A percentile compares a stretch with the other conserved stretches of the same genome.
These are phyloP conservation scores for Leucosporidium creatinivorum DNA, from an alignment of 768 basidiomycete genomes.

Conservation along the genomic window DNA sequence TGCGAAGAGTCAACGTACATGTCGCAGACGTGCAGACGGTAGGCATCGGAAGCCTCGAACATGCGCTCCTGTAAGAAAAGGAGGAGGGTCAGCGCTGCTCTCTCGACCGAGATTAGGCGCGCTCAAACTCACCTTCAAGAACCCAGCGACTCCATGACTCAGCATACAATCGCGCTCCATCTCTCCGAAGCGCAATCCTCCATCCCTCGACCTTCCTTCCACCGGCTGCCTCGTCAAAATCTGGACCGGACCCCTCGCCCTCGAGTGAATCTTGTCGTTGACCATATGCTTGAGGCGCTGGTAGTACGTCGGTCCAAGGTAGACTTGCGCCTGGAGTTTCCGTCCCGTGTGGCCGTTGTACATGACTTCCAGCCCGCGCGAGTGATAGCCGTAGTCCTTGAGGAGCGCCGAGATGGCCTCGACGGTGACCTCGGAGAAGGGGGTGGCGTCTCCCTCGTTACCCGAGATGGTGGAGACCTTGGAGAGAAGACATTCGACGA, in stretches of 20 bases:
- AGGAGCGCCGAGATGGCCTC: conserved; percentile 93
- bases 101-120: conserved; percentile 35
- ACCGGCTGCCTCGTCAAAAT: conserved; percentile 96
- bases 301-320: conserved; percentile 98
- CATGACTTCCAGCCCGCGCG: conserved; percentile 95
- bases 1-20: conserved; percentile 55
- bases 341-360: conserved; percentile 98
- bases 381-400: conserved; percentile 85
- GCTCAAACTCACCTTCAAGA: conserved; percentile 85
- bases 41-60: conserved; percentile 86
- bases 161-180: conserved; percentile 99
- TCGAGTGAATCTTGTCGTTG: conserved; percentile 98
- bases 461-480: conserved; percentile 95
- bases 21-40: conserved; percentile 91
- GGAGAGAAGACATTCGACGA: conserved; percentile 94
- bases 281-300: conserved; percentile 98
- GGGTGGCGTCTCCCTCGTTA: conserved; percentile 96
- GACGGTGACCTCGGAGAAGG: conserved; percentile 95
- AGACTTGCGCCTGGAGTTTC: conserved; percentile 95
- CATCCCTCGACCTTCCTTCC: conserved; percentile 96
- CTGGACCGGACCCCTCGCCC: conserved; percentile 93
- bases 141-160: conserved; percentile 95
- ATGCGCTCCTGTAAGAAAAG: conserved; percentile 20
- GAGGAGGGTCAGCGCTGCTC: conserved; percentile 23
- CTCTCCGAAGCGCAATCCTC: conserved; percentile 98